Conservation (phyloP, 352 stramenopile species). For the Pythium brachiatum region DNA sequence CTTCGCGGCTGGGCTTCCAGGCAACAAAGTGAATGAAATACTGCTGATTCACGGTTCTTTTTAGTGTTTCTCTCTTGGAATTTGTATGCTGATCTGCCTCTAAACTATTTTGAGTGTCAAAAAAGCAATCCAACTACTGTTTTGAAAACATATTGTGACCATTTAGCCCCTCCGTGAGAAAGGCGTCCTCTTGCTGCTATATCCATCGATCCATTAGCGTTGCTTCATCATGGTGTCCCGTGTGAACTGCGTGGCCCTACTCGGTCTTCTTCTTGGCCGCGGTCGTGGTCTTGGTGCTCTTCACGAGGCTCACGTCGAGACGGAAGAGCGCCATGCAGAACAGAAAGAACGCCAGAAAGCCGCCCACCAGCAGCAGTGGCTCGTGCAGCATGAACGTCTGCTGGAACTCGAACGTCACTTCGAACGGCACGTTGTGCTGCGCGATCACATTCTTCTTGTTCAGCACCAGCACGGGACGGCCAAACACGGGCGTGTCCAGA, state of each 20-base stretch:
- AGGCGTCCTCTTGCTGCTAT: neutral
- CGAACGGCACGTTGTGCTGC: constrained; percentile 80
- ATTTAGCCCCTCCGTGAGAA: too few species aligned
- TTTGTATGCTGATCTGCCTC: neutral
- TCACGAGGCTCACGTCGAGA: constrained; percentile 73
- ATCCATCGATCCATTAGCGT: neutral
- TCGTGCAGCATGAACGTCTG: constrained; percentile 83
- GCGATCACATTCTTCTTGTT: constrained; percentile 84
- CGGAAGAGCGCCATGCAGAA: constrained; percentile 86
- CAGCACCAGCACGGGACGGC: constrained; percentile 78
- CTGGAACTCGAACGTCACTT: constrained; percentile 86
- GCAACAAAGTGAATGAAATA: constrained; percentile 18
- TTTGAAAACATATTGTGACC: neutral
- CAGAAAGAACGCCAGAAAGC: constrained; percentile 82
- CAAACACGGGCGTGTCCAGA: constrained; percentile 77
- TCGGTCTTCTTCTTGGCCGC: constrained; percentile 49
- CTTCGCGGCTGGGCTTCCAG: neutral
- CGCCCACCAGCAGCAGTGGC: constrained; percentile 80
- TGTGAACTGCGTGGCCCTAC: constrained; percentile 42
- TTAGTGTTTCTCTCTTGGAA: neutral
- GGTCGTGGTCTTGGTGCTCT: constrained; percentile 21
- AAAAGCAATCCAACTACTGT: neutral
- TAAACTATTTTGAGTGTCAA: too few species aligned
- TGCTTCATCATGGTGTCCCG: too few species aligned
- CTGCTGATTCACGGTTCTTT: constrained; percentile 25